Percentiles rank a stretch among this genome's conserved stretches.
Conservation (phyloP, 2,329 filamentous ascomycete genomes). For the Chaetomium sp. region DNA sequence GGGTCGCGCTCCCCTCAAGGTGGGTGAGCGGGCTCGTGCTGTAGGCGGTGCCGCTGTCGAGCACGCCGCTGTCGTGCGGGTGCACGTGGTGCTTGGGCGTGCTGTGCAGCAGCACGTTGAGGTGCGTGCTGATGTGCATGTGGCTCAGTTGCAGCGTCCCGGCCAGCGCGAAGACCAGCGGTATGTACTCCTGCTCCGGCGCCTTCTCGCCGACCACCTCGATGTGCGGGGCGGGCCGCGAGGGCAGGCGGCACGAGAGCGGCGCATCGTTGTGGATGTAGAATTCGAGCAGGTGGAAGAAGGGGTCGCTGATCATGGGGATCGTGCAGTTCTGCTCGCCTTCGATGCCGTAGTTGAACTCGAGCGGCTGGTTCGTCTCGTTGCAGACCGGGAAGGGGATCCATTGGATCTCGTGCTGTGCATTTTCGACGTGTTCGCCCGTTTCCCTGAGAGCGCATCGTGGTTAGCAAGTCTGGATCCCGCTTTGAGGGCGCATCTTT, state of each 20-base stretch:
- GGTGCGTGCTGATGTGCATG: constrained; percentile 83
- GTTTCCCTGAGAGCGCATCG: constrained; percentile 64
- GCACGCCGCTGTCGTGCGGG: constrained; percentile 71
- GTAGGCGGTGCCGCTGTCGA: constrained; percentile 88
- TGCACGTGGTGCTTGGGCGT: constrained; percentile 63
- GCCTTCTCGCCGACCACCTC: constrained; percentile 56
- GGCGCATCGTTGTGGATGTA: constrained; percentile 97
- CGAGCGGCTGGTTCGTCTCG: constrained; percentile 79
- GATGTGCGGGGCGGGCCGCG: constrained; percentile 65
- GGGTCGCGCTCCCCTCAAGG: constrained; percentile 54
- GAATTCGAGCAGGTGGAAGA: constrained; percentile 92
- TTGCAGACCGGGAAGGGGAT: constrained; percentile 88
- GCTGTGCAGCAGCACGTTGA: constrained; percentile 85
- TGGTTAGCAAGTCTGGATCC: neutral
- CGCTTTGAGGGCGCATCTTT: neutral
- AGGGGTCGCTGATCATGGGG: constrained; percentile 71
- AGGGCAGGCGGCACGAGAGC: constrained; percentile 84
- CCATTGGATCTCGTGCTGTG: constrained; percentile 82
- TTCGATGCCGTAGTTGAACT: constrained; percentile 84
- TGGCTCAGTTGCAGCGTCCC: constrained; percentile 88
- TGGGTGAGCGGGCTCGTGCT: constrained; percentile 72
- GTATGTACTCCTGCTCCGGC: constrained; percentile 67
- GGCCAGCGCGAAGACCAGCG: constrained; percentile 83
- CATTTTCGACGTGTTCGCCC: constrained; percentile 84
- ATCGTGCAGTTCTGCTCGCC: constrained; percentile 83